Conservation (phyloP, 208 protist genomes). For the Leishmania gerbilli region DNA sequence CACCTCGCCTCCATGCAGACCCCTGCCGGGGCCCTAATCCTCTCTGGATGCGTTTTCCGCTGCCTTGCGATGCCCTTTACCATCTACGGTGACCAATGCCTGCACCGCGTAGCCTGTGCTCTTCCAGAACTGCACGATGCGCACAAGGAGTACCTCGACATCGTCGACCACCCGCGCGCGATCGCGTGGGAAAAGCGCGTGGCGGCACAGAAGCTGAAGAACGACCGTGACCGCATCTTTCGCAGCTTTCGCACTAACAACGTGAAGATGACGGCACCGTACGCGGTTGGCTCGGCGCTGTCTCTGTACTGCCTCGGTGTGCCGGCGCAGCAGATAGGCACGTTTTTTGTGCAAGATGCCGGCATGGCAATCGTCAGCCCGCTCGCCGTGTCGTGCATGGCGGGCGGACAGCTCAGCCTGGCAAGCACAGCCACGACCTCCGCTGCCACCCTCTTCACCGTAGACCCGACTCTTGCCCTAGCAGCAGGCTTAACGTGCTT, state of each 20-base stretch:
- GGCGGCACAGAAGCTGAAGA: slow-evolving; percentile 79
- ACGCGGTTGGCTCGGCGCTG: slow-evolving; percentile 27
- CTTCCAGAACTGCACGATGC: slow-evolving; percentile 78
- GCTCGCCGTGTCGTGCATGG: slow-evolving; percentile 23
- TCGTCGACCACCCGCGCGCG: slow-evolving; percentile 73
- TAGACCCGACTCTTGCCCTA: slow-evolving; percentile 65
- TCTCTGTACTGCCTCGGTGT: slow-evolving; percentile 63
- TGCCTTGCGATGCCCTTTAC: slow-evolving; percentile 49
- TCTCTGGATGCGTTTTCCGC: slow-evolving; percentile 62
- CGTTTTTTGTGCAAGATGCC: slow-evolving; percentile 42
- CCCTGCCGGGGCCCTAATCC: slow-evolving; percentile 54
- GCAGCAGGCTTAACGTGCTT: slow-evolving; percentile 59
- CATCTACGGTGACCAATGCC: slow-evolving; percentile 83
- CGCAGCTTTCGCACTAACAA: slow-evolving; percentile 76
- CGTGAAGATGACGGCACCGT: slow-evolving; percentile 62
- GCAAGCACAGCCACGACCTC: slow-evolving; percentile 3
- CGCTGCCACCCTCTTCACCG: slow-evolving; percentile 19
- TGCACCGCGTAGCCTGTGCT: slow-evolving; percentile 60
- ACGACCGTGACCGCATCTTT: slow-evolving; percentile 84
- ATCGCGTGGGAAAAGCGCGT: slow-evolving; percentile 87
- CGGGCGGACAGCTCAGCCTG: slow-evolving; percentile 1
- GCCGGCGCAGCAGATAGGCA: slow-evolving; percentile 58
- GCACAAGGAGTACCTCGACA: slow-evolving; percentile 53
- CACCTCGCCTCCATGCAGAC: slow-evolving; percentile 39
- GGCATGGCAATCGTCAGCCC: slow-evolving; percentile 39